phyloP scores from a whole-genome alignment of 805 yeast genomes.

The Saturnispora gosingensis region DNA sequence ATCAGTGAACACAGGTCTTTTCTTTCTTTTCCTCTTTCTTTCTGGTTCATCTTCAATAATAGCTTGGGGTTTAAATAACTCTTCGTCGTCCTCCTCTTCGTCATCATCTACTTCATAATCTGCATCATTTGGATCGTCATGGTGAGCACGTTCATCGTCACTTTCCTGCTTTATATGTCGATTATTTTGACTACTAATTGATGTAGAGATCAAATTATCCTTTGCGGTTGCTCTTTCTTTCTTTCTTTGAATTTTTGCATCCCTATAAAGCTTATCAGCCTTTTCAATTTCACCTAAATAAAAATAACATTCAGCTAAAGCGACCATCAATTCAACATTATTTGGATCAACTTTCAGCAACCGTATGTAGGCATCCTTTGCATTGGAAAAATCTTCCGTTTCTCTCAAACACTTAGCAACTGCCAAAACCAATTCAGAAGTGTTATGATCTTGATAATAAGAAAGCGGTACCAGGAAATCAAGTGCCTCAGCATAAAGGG shows the following conservation, averaged over 20 bases:
- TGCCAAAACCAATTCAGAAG: constrained; percentile 43
- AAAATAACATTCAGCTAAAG: constrained; percentile 74
- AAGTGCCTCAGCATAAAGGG: constrained; percentile 68
- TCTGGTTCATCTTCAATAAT: constrained; percentile 26
- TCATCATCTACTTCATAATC: constrained; percentile 13
- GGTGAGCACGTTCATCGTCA: constrained; percentile 12
- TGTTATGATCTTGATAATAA: constrained; percentile 41
- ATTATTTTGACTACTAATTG: constrained; percentile 6
- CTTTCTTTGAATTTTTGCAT: constrained; percentile 38
- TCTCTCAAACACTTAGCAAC: constrained; percentile 74
- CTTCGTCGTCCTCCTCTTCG: constrained; percentile 17
- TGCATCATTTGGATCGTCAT: constrained; percentile 13
- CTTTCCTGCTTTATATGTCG: constrained; percentile 5
- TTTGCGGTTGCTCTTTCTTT: constrained; percentile 24
- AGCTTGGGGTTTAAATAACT: constrained; percentile 19
- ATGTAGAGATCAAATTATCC: constrained; percentile 15
- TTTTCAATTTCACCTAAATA: constrained; percentile 50
- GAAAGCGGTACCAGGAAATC: constrained; percentile 52
- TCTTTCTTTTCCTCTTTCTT: constrained; percentile 16
- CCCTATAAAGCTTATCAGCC: constrained; percentile 45
- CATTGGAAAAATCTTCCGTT: constrained; percentile 56
- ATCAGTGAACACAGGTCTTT: constrained; percentile 17
- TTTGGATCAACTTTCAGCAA: constrained; percentile 49
- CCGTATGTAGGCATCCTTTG: constrained; percentile 48
- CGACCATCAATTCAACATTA: constrained; percentile 64